A percentile compares a stretch with the other conserved stretches of the same genome.
These are phyloP conservation scores for Candida taoyuanica DNA, from an alignment of 805 yeast genomes.

Conservation along the genomic window DNA sequence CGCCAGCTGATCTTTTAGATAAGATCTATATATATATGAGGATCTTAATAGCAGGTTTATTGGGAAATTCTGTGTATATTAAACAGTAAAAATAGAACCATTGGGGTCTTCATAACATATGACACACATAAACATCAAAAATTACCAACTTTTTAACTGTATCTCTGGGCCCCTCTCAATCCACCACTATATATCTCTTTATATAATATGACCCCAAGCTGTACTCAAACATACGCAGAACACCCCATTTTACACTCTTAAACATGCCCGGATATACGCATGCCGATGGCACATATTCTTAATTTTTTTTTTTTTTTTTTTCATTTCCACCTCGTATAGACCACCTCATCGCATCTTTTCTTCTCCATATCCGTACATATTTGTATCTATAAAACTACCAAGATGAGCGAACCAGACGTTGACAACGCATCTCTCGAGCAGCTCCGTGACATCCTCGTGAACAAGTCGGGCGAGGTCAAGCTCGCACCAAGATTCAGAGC, in stretches of 20 bases:
- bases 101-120: no score
- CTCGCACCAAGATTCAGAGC: slow-evolving; percentile 92
- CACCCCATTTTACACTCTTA: background rate
- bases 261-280: slow-evolving; percentile 7
- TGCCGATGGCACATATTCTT: slow-evolving; percentile 9
- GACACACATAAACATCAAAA: no score
- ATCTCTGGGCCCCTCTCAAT: no score
- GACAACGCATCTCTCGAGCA: slow-evolving; percentile 46
- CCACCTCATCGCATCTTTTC: background rate
- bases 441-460: slow-evolving; percentile 65
- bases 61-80: no score
- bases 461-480: slow-evolving; percentile 62
- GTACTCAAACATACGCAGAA: slow-evolving; percentile 2
- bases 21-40: no score
- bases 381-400: background rate
- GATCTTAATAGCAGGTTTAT: no score
- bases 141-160: no score
- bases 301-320: slow-evolving; percentile 7
- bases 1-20: background rate
- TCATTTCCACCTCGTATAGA: background rate
- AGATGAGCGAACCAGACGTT: slow-evolving; percentile 15
- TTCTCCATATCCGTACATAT: background rate
- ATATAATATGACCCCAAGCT: no score
- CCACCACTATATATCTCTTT: no score
- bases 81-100: no score